Evolutionary conservation across 768 basidiomycete species (phyloP).

Genomic region (Lactarius akahatsu): DNA sequence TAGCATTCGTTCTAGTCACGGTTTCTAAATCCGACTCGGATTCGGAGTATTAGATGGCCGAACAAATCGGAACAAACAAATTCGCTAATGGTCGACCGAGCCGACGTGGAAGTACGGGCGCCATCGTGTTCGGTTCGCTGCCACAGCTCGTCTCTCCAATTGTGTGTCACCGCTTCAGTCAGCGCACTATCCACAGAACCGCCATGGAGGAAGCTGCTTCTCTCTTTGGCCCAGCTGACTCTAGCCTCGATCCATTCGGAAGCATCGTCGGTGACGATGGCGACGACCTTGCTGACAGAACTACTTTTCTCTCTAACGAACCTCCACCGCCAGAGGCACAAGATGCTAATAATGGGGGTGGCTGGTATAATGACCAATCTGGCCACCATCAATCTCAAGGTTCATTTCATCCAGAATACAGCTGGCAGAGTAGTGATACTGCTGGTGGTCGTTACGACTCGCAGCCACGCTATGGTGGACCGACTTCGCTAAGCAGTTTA

Average conservation of each 20-base stretch:
- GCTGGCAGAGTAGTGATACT: constrained; percentile 12
- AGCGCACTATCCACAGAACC: constrained; percentile 40
- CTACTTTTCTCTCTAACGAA: constrained; percentile 3
- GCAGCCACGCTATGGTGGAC: constrained; percentile 15
- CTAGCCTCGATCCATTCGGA: constrained; percentile 44
- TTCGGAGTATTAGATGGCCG: not conserved
- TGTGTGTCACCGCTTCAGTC: constrained; percentile 32
- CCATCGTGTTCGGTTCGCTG: constrained; percentile 1
- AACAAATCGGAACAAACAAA: constrained; percentile 28
- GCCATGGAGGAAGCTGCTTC: constrained; percentile 76
- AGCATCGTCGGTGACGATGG: constrained; percentile 21
- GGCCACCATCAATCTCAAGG: constrained; percentile 14
- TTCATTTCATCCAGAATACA: constrained; percentile 12
- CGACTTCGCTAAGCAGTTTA: constrained; percentile 4
- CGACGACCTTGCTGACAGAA: constrained; percentile 5
- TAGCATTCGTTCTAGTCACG: constrained; percentile 18
- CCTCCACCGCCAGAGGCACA: constrained; percentile 9
- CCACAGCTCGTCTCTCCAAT: not conserved
- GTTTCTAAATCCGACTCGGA: not conserved
- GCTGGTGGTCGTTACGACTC: constrained; percentile 11
- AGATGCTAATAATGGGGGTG: not conserved
- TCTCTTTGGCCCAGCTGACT: constrained; percentile 70
- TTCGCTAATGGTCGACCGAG: constrained; percentile 4
- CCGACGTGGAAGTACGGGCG: constrained; percentile 18
- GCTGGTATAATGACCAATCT: constrained; percentile 14